Evolutionary conservation across 805 yeast genomes (phyloP), one percentile per base, ranked within the genome.

Genomic region (Candida loeiensis): DNA sequence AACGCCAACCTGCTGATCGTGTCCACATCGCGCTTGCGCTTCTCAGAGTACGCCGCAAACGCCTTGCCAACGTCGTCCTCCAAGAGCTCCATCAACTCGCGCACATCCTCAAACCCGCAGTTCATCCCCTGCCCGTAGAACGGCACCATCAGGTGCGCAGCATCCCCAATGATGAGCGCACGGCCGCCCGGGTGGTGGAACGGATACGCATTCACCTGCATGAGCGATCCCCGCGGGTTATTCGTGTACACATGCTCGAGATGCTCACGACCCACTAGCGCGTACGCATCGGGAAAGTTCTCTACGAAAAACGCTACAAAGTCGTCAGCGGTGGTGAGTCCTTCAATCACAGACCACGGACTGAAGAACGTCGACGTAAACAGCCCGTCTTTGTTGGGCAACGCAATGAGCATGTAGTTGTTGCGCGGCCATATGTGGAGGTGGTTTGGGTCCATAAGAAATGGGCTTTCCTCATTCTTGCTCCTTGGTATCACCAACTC

Each of bases 101-200:
- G 67, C 16, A 90, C 90, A 51, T 91, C 97, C 61, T 90, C 97
- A 58, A 90, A 84, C 1, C 97, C 97, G 56, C 95, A 86, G 59
- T 90, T 90, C 91, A 90, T 84, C 4, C 97, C 97, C 59, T 90
- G 97, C 7, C 97, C 97, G 56, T 89, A 90, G 59, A 90, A 90
- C n/a, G 97, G 97, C 4, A 90, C 97, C 96, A 89, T 90, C 20
- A 93, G 79, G 63, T 90, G 97, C 0, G 97, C 95, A 1, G 97
- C 95, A 59, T 90, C 97, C 4, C 97, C 97, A 20, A 90, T 63
- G 9, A 90, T 63, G 7, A 90, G 64, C 12, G 80, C 80, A 42
- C 76, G 74, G 34, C 80, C 85, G 30, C 69, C 59, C 34, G 71
- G 69, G 41, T 69, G 73, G 54, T 86, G 77, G 62, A 87, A 90